Base-by-base conservation (phyloP, 495 filamentous ascomycete genomes). In the Penicillium cosmopolitanum region DNA sequence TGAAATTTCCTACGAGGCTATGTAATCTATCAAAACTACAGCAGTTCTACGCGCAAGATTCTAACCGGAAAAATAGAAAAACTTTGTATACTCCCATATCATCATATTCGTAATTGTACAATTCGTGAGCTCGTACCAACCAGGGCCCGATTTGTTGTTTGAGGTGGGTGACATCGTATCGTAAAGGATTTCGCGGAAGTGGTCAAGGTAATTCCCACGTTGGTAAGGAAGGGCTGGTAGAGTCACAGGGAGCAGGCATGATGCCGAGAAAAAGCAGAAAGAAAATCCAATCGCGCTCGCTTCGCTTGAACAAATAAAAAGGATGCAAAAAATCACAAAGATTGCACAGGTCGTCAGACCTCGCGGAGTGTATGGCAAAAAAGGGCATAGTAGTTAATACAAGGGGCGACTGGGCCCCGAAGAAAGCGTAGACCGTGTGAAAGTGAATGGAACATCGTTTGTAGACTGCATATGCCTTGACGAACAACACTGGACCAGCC, bases 381-480 rank as follows among this genome's bases (percentile, higher is more conserved):
- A 48, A 42, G 21, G 35, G 21, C 2, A 21, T 34, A 0, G 34
- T 9, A 16, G 21, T 36, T 44, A 2, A 61, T 56, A 57, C 53
- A 36, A 10, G 18, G 19, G 34, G 46, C 52, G 2, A 31, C 23
- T 28, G 23, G 23, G 21, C 46, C 46, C 46, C 23, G 16, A 19
- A 48, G 13, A 56, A 60, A 42, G 13, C 56, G 50, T 48, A 38
- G 50, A 28, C 28, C 1, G 44, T 57, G 62, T 47, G 28, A 53
- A 64, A 62, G 62, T 47, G 28, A 53, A 64, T 64, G 36, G 47
- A 68, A 57, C 52, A 61, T 68, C 60, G 51, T 64, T 64, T 61
- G 58, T 67, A 54, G 53, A 53, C 51, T 64, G 66, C 51, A 48
- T 36, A 11, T 53, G 36, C 60, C 47, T 28, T 16, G 48, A 51